These are phyloP conservation scores for Venturiaceae sp. DNA, from an alignment of 2,329 filamentous ascomycete species.

Conservation along the genomic window DNA sequence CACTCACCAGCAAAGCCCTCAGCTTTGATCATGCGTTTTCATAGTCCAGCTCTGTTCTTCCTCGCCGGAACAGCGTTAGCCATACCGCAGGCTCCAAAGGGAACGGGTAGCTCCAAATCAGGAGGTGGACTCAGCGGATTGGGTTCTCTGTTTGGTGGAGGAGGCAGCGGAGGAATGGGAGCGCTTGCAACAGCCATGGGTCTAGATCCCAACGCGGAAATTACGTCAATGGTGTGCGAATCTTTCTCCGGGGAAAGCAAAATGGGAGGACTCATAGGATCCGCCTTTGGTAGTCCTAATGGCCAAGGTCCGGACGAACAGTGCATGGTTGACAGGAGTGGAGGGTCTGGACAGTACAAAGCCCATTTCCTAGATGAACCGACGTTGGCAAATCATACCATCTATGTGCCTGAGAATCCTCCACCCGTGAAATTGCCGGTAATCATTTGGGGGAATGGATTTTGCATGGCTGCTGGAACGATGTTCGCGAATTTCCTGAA, in stretches of 20 bases:
- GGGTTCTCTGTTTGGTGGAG: too few relatives aligned
- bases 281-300: background rate
- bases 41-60: background rate
- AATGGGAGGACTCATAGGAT: background rate
- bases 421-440: slow-evolving; percentile 4
- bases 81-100: background rate
- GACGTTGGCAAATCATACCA: slow-evolving; percentile 4
- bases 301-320: background rate
- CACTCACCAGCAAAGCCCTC: too few relatives aligned
- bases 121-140: background rate
- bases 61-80: background rate
- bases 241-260: background rate
- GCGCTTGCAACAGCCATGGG: background rate
- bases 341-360: background rate
- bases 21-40: background rate
- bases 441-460: slow-evolving; percentile 6
- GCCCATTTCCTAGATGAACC: background rate
- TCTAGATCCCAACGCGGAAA: background rate
- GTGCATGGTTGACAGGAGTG: slow-evolving; percentile 4
- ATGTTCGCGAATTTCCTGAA: slow-evolving; percentile 7
- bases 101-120: background rate
- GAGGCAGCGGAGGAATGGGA: background rate
- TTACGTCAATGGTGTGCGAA: background rate
- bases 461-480: slow-evolving; percentile 7
- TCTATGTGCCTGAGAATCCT: slow-evolving; percentile 6